Percentiles rank a stretch among this genome's conserved stretches.
phyloP scores from a whole-genome alignment of 441 rosid genomes.

The Pelargonium citronellum region DNA sequence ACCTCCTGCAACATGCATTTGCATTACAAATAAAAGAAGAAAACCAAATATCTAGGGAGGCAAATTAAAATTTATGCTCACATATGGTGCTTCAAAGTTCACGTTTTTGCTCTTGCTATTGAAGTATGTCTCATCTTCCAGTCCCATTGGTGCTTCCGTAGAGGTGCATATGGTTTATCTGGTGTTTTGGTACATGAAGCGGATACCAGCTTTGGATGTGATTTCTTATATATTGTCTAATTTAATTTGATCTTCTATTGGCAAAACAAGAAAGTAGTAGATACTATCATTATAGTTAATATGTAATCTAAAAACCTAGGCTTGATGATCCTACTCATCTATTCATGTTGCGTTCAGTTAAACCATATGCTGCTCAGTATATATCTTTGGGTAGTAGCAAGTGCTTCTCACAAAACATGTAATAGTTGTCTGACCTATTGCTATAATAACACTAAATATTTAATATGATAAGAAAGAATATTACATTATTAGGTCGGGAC shows the following conservation, averaged over 20 bases:
- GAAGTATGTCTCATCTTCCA: neutral
- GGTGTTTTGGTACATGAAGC: slow-evolving; percentile 1
- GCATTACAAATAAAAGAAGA: slow-evolving; percentile 3
- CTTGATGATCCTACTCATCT: neutral
- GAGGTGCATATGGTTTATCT: neutral
- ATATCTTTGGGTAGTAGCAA: neutral
- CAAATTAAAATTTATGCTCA: neutral
- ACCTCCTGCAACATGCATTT: slow-evolving; percentile 25
- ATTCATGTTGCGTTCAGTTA: neutral
- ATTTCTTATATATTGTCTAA: neutral
- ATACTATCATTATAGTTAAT: too few relatives aligned
- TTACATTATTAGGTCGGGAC: neutral
- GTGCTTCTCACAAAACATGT: neutral
- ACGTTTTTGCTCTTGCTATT: neutral
- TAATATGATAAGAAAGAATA: neutral
- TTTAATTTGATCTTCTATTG: neutral
- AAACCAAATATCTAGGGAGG: neutral
- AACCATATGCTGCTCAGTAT: neutral
- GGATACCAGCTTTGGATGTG: neutral
- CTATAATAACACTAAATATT: neutral
- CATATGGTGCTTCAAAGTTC: slow-evolving; percentile 10
- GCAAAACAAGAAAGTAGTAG: too few relatives aligned
- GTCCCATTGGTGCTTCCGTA: neutral
- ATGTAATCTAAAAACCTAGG: neutral
- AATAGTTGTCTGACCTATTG: neutral